Evolutionary conservation across 495 filamentous ascomycete genomes (phyloP).

Genomic region (Penicilliopsis zonata): DNA sequence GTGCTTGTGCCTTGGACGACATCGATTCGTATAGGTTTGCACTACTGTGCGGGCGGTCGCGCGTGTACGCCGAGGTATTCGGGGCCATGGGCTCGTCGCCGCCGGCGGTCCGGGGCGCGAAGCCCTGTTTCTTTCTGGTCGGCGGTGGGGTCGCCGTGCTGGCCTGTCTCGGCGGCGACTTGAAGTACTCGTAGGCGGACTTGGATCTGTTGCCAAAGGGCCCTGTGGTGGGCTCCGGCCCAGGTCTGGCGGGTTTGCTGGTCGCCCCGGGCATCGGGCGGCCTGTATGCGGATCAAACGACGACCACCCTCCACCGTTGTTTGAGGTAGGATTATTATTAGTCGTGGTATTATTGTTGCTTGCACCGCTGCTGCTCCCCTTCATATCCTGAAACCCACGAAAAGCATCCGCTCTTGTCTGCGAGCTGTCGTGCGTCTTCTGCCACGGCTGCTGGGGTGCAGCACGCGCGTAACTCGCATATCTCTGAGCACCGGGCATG

Average conservation of each 20-base stretch:
- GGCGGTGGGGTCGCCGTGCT: constrained; percentile 16
- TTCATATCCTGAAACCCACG: constrained; percentile 65
- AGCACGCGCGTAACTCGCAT: constrained; percentile 37
- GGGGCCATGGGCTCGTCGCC: constrained; percentile 46
- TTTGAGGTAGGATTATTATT: no score
- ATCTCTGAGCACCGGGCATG: constrained; percentile 44
- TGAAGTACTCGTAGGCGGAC: constrained; percentile 35
- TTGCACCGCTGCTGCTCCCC: no score
- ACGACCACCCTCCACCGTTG: constrained; percentile 30
- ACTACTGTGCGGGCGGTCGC: constrained; percentile 18
- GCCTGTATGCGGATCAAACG: constrained; percentile 29
- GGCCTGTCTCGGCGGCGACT: constrained; percentile 16
- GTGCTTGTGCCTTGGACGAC: constrained; percentile 29
- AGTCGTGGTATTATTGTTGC: constrained; percentile 8
- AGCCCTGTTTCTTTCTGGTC: constrained; percentile 38
- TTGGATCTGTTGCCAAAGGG: constrained; percentile 22
- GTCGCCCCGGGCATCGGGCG: constrained; percentile 5
- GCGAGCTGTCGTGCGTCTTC: constrained; percentile 36
- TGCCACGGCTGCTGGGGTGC: constrained; percentile 24
- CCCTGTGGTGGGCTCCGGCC: constrained; percentile 20
- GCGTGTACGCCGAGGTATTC: constrained; percentile 39
- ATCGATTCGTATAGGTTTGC: constrained; percentile 22
- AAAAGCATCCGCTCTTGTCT: constrained; percentile 45
- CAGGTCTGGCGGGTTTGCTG: constrained; percentile 10
- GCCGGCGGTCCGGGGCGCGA: constrained; percentile 39